Evolutionary conservation across 352 stramenopile species (phyloP), one percentile per base, ranked within the genome.

Genomic region (Phytophthora meadii): DNA sequence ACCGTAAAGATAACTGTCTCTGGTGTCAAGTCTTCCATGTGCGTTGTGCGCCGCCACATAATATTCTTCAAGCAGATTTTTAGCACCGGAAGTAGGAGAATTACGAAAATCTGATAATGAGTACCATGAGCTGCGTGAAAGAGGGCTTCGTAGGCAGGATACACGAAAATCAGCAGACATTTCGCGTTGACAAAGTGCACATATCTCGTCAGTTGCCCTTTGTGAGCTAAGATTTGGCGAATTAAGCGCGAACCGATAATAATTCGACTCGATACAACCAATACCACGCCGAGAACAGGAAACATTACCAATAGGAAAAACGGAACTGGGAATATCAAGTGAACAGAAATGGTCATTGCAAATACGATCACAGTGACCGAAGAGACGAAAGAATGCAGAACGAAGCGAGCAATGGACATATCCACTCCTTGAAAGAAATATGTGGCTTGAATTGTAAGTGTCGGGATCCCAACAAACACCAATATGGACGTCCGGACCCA

Each of bases 231-330:
- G 1, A 50, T 50, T 50, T 50, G 44, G n/a, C n/a, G 44, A 36
- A 50, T 36, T 10, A 50, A 17, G 12, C 44, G 22, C 24, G 25
- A 36, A 24, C 44, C 44, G 5, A 50, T 50, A 24, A 50, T 24
- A 36, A 50, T 19, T 14, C 44, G 44, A 50, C 30, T n/a, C 4
- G 44, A 50, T 11, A 34, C 12, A 36, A 19, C 5, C 22, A 50
- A 37, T 2, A 30, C 44, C 6, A 50, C 24, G 22, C 44, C 32
- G 24, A 50, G 22, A 11, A 50, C 44, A 19, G 44, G 44, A 19
- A 50, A 50, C 44, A 50, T 50, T 4, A n/a, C 44, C 44, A 50
- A 34, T 24, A 50, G 44, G 44, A 50, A 50, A 27, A 50, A 50
- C 11, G 44, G 44, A 34, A 50, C 24, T 14, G 44, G 44, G 22